Evolutionary conservation across 148 eudicot genomes (phyloP).

Genomic region (Amaranthus cruentus): DNA sequence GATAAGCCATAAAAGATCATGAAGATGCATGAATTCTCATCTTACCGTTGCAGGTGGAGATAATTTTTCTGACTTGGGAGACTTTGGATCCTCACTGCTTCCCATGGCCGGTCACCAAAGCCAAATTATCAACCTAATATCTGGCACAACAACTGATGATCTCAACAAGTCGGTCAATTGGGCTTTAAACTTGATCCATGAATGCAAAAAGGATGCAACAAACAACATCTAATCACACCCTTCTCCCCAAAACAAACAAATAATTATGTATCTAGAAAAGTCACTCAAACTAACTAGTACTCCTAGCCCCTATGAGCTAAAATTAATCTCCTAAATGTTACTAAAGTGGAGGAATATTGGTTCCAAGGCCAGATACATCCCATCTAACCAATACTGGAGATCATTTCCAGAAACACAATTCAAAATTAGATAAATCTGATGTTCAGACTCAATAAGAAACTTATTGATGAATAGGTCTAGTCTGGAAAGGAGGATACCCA

Average conservation of each 20-base stretch:
- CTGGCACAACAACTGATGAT: conserved; percentile 4
- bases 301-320: no score
- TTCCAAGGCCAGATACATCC: no score
- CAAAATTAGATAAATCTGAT: no score
- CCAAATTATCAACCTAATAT: conserved; percentile 9
- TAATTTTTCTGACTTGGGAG: conserved; percentile 55
- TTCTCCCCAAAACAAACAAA: not conserved
- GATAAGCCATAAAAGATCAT: not conserved
- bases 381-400: no score
- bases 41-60: conserved; percentile 60
- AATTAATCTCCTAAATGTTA: no score
- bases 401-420: no score
- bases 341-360: no score
- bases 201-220: not conserved
- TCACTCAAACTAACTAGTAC: no score
- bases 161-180: conserved; percentile 16
- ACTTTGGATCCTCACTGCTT: conserved; percentile 47
- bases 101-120: conserved; percentile 43
- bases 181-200: conserved; percentile 8
- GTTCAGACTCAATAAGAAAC: no score
- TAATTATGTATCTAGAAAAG: no score
- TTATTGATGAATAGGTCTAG: no score
- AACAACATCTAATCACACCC: not conserved
- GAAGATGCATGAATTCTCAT: not conserved
- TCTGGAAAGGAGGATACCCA: no score